Evolutionary conservation across 1,139 yeast species (phyloP), one percentile per base, ranked within the genome.

Genomic region (Blastobotrys capitulatus): DNA sequence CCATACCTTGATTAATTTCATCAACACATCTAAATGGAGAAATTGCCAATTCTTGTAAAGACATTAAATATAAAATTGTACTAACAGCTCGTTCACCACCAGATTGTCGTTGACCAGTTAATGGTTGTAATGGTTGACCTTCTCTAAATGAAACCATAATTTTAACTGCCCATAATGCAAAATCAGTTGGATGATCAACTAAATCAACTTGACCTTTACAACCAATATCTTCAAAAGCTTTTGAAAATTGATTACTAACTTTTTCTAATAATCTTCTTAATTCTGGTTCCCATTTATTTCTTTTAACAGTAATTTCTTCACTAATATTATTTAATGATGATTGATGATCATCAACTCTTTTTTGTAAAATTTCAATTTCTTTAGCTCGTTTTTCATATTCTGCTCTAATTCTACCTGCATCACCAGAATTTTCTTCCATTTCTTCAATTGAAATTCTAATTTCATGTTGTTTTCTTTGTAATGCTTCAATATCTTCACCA

Each of bases 1-100:
- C 99, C 97, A 94, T 90, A 56, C 98, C 99, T 70, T 94, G 99
- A 66, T 94, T 94, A 56, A 94, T 94, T 71, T 94, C 99, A 67
- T 94, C 99, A 6, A 94, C 97, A 2, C 92, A 92, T 60, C 97
- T 74, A 63, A 94, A 88, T 9, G 98, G 98, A 0, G 97, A 89
- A 38, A 78, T 78, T 0, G 97, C 83, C 52, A 87, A 74, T n/a
- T 90, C 92, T 69, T 94, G 99, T 53, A 94, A 70, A 0, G 97
- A 84, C 77, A 94, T 86, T 60, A 94, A 77, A 63, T 86, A 94
- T 52, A 89, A 79, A 8, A 92, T 90, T 0, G 98, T 94, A 0
- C 97, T 83, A 0, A 92, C 96, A 0, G 98, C 95, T 60, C 96
- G 78, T 65, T 94, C 99, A 47, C 99, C 99, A 49, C 99, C 99